Conservation (phyloP, 805 yeast species). For the Kluyveromyces siamensis region DNA sequence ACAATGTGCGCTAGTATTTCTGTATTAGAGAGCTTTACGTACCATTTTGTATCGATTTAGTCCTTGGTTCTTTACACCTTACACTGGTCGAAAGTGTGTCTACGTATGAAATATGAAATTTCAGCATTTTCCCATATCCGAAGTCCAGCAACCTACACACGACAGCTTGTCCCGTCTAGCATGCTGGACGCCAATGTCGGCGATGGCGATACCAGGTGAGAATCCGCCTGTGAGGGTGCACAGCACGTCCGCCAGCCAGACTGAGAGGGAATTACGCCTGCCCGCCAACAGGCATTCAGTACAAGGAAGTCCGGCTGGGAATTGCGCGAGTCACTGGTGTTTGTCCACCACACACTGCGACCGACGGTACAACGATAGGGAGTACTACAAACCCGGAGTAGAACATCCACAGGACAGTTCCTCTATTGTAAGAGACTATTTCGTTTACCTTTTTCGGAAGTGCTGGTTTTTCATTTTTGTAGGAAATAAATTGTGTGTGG, state of each 20-base stretch:
- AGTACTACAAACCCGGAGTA: too few species aligned
- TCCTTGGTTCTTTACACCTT: conserved; percentile 4
- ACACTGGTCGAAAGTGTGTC: not conserved
- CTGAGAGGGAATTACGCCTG: not conserved
- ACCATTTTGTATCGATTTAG: conserved; percentile 24
- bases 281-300: too few species aligned
- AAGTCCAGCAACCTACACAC: not conserved
- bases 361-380: too few species aligned
- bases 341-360: too few species aligned
- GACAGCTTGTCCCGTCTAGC: not conserved
- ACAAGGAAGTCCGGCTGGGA: too few species aligned
- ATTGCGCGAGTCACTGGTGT: too few species aligned
- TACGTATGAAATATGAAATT: not conserved
- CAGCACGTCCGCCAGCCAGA: not conserved
- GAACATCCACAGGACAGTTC: too few species aligned
- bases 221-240: not conserved
- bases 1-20: not conserved
- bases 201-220: not conserved
- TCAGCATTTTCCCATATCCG: not conserved
- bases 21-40: conserved; percentile 8
- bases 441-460: not conserved
- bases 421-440: too few species aligned
- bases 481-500: not conserved
- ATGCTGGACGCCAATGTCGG: not conserved
- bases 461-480: too few species aligned